Conservation (phyloP, 345 rosid genomes). For the Gossypioides kirkii region DNA sequence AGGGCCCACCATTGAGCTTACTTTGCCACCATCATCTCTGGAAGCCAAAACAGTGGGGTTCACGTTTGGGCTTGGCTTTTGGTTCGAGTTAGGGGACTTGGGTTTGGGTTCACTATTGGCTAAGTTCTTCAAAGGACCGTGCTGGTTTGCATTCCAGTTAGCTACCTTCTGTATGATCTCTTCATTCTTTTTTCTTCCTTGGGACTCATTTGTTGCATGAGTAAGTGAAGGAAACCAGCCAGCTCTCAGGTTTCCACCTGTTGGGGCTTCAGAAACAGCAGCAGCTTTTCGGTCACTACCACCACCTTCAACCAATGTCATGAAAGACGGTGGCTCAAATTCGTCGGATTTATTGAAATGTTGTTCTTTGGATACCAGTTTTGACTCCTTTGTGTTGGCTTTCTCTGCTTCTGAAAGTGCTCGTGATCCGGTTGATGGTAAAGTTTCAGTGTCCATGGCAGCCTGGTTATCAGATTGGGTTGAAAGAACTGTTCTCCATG, state of each 20-base stretch:
- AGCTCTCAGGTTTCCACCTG: constrained; percentile 22
- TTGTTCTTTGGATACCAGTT: constrained; percentile 15
- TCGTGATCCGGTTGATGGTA: constrained; percentile 21
- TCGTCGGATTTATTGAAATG: constrained; percentile 30
- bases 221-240: constrained; percentile 54
- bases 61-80: constrained; percentile 27
- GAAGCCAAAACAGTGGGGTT: not conserved
- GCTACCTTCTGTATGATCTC: constrained; percentile 65
- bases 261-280: constrained; percentile 22
- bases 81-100: constrained; percentile 37
- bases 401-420: constrained; percentile 22
- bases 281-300: constrained; percentile 19
- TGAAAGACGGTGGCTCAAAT: constrained; percentile 58
- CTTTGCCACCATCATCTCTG: constrained; percentile 33
- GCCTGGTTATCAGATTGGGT: constrained; percentile 46
- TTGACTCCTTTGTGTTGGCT: constrained; percentile 20
- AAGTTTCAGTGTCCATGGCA: constrained; percentile 29
- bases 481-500: constrained; percentile 46
- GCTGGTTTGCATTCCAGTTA: constrained; percentile 54
- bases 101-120: constrained; percentile 41
- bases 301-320: constrained; percentile 49
- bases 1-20: constrained; percentile 32
- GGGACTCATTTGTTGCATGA: constrained; percentile 36
- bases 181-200: constrained; percentile 66
- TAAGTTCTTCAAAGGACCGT: constrained; percentile 63